These are phyloP conservation scores for Fusarium nematophilum DNA, from an alignment of 2,329 filamentous ascomycete genomes.

Conservation along the genomic window DNA sequence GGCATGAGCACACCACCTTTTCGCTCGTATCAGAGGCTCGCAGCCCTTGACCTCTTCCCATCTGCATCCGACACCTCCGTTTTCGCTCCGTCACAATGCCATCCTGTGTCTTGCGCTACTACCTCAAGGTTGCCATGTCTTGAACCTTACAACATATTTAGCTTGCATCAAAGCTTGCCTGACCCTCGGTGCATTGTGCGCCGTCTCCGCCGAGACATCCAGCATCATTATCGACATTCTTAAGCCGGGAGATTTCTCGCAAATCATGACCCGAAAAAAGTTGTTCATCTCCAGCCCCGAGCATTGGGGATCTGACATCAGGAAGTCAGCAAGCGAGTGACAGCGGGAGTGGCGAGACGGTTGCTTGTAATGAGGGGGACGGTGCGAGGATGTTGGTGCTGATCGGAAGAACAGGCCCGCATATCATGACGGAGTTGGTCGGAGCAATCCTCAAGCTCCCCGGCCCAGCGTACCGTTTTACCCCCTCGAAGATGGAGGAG, in stretches of 20 bases:
- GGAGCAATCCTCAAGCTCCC: constrained; percentile 11
- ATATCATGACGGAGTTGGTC: constrained; percentile 9
- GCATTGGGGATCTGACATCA: background rate
- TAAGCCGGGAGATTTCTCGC: background rate
- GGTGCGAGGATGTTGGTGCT: constrained; percentile 12
- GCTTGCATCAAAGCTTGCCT: background rate
- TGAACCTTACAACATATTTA: background rate
- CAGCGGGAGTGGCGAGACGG: constrained; percentile 4
- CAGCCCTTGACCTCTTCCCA: constrained; percentile 4
- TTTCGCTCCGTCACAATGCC: constrained; percentile 17
- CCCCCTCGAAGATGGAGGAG: constrained; percentile 3
- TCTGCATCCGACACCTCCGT: constrained; percentile 17
- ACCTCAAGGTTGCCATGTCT: constrained; percentile 7
- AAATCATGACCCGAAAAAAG: background rate
- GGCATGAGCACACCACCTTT: constrained; percentile 28
- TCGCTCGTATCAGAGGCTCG: constrained; percentile 13
- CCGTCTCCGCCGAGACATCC: constrained; percentile 4
- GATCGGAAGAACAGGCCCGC: constrained; percentile 26
- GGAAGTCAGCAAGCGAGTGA: background rate
- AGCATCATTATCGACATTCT: background rate
- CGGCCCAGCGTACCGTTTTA: background rate
- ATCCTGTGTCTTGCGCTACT: no score
- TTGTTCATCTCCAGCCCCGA: background rate
- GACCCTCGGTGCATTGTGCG: background rate
- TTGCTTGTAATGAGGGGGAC: background rate